phyloP scores from a whole-genome alignment of 306 rosid species.

The Lablab purpureus region DNA sequence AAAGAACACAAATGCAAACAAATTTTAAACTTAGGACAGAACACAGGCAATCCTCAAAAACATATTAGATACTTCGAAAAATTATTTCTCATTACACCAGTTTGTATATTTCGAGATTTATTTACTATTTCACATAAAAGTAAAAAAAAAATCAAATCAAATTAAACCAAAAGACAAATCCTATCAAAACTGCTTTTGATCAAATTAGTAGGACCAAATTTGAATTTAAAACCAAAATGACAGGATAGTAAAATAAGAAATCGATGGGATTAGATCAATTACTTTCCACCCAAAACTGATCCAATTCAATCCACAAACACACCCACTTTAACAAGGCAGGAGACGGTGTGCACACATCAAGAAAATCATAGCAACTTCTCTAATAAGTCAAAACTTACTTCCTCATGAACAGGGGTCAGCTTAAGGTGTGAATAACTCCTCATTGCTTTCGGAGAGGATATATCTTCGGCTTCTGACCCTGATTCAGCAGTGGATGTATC shows the following conservation, averaged over 20 bases:
- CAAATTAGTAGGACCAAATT: not conserved
- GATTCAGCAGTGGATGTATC: slow-evolving; percentile 99
- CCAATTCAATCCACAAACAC: not conserved
- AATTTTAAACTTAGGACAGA: slow-evolving; percentile 15
- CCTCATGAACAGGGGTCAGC: slow-evolving; percentile 99
- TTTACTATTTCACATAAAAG: no score
- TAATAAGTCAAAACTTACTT: slow-evolving; percentile 64
- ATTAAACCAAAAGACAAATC: no score
- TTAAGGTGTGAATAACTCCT: slow-evolving; percentile 86
- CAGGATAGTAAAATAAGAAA: slow-evolving; percentile 8
- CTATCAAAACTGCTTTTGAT: no score
- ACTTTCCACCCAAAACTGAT: not conserved
- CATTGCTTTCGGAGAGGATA: slow-evolving; percentile 88
- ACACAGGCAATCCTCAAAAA: slow-evolving; percentile 2
- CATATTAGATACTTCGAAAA: no score
- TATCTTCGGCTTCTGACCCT: slow-evolving; percentile 97
- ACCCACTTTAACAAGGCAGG: slow-evolving; percentile 3
- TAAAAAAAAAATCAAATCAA: no score
- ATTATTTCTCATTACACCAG: no score
- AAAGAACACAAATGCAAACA: slow-evolving; percentile 32
- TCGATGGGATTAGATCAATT: not conserved
- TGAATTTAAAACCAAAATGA: not conserved
- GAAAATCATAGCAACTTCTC: slow-evolving; percentile 29
- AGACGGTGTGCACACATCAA: not conserved
- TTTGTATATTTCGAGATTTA: no score